Evolutionary conservation across 306 rosid genomes (phyloP).

Genomic region (Quillaja saponaria): DNA sequence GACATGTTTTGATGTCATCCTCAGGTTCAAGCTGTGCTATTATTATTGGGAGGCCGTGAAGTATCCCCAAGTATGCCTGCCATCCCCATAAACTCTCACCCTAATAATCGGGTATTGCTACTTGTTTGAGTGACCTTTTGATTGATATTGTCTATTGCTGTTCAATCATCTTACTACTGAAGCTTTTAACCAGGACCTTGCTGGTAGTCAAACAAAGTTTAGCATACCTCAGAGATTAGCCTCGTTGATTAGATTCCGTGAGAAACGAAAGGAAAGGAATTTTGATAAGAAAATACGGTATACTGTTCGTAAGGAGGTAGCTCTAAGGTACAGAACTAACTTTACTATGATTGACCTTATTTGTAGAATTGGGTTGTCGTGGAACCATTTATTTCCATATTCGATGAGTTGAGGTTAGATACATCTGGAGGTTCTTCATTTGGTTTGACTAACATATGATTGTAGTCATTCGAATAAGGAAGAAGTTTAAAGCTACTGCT

Average conservation of each 20-base stretch:
- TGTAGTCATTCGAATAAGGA: neutral
- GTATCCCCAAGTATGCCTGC: constrained; percentile 50
- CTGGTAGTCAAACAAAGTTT: constrained; percentile 55
- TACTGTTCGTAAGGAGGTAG: constrained; percentile 80
- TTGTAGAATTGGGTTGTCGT: constrained; percentile 8
- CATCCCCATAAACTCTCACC: constrained; percentile 38
- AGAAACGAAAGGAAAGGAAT: constrained; percentile 73
- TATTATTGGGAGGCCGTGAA: constrained; percentile 70
- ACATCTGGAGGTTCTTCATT: too few relatives aligned
- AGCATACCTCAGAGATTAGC: constrained; percentile 73
- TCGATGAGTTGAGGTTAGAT: constrained; percentile 5
- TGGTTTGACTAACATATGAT: neutral
- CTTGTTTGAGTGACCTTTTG: constrained; percentile 30
- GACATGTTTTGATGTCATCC: constrained; percentile 27
- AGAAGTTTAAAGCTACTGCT: neutral
- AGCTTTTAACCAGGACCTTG: constrained; percentile 54
- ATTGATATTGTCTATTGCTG: constrained; percentile 31
- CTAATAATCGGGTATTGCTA: constrained; percentile 53
- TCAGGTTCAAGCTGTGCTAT: constrained; percentile 81
- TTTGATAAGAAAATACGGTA: constrained; percentile 84
- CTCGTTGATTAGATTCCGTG: constrained; percentile 77
- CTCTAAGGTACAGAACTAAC: constrained; percentile 58
- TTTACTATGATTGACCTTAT: constrained; percentile 22
- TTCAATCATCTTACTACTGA: constrained; percentile 45
- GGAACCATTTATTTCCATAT: neutral